Conservation (phyloP, 129 eudicot species). For the Cynara cardunculus region DNA sequence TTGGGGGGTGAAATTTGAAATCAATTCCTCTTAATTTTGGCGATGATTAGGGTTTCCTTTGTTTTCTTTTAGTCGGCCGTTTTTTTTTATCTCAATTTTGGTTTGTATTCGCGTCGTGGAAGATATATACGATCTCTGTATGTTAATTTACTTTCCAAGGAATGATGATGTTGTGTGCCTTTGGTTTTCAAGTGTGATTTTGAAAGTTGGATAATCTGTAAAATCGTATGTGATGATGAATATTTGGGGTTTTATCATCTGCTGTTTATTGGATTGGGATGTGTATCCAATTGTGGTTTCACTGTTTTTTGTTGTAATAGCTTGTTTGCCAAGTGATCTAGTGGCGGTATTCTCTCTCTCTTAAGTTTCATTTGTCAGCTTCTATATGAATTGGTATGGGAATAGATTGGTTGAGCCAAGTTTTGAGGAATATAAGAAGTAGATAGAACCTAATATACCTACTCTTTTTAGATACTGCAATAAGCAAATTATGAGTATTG, state of each 20-base stretch:
- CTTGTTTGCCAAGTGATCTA: background rate
- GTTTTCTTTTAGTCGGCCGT: background rate
- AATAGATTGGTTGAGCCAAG: background rate
- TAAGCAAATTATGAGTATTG: background rate
- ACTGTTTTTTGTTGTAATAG: background rate
- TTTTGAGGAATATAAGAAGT: background rate
- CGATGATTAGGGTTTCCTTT: constrained; percentile 20
- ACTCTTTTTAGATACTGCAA: background rate
- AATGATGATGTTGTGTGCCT: background rate
- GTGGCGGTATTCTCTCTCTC: no score
- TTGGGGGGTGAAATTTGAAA: constrained; percentile 6
- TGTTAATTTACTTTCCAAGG: background rate
- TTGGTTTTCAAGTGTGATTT: background rate
- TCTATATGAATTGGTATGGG: background rate
- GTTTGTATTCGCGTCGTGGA: background rate
- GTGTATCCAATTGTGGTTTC: background rate
- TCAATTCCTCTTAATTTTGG: constrained; percentile 14
- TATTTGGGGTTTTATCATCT: constrained; percentile 16
- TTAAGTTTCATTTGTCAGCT: background rate
- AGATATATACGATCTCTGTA: constrained; percentile 8
- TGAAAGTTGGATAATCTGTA: constrained; percentile 3
- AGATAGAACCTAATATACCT: background rate
- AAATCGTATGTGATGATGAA: constrained; percentile 4
- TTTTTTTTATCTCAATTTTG: background rate
- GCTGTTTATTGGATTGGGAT: constrained; percentile 10